Conservation (phyloP, 2,329 filamentous ascomycete species). For the Aspergillus pseudoterreus region DNA sequence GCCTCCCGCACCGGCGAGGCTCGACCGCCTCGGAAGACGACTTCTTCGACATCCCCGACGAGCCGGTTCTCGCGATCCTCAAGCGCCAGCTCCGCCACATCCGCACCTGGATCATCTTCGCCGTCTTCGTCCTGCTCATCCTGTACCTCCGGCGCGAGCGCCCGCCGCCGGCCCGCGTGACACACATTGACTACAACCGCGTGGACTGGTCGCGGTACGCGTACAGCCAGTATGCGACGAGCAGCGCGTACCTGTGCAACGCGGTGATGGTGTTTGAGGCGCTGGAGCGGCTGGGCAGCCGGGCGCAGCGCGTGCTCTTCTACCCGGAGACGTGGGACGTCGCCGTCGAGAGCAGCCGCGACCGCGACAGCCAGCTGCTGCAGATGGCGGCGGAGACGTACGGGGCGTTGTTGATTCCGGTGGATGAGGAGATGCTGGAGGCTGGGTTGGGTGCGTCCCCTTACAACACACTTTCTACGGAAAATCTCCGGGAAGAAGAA, state of each 20-base stretch:
- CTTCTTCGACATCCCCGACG: constrained; percentile 36
- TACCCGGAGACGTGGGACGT: constrained; percentile 41
- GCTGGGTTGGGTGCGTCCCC: constrained; percentile 18
- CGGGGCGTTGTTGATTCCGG: constrained; percentile 48
- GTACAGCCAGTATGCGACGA: constrained; percentile 43
- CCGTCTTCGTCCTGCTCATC: constrained; percentile 22
- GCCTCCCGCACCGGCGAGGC: constrained; percentile 24
- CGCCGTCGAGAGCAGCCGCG: constrained; percentile 23
- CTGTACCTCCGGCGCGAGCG: constrained; percentile 21
- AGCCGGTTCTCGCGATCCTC: constrained; percentile 22
- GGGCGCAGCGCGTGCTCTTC: constrained; percentile 39
- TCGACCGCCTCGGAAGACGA: constrained; percentile 31
- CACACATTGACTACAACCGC: constrained; percentile 28
- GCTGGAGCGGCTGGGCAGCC: constrained; percentile 36
- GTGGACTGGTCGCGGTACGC: constrained; percentile 42
- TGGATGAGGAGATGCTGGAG: constrained; percentile 37
- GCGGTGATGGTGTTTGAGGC: constrained; percentile 41
- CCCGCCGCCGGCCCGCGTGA: constrained; percentile 14
- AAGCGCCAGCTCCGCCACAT: constrained; percentile 31
- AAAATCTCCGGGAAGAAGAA: no score
- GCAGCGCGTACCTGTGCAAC: constrained; percentile 41
- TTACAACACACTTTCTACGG: no score
- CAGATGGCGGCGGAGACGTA: constrained; percentile 48
- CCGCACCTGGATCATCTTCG: constrained; percentile 27
- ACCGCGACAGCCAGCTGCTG: constrained; percentile 45